Conservation (phyloP, 2,329 filamentous ascomycete genomes). For the Hymenoscyphus salicellus region DNA sequence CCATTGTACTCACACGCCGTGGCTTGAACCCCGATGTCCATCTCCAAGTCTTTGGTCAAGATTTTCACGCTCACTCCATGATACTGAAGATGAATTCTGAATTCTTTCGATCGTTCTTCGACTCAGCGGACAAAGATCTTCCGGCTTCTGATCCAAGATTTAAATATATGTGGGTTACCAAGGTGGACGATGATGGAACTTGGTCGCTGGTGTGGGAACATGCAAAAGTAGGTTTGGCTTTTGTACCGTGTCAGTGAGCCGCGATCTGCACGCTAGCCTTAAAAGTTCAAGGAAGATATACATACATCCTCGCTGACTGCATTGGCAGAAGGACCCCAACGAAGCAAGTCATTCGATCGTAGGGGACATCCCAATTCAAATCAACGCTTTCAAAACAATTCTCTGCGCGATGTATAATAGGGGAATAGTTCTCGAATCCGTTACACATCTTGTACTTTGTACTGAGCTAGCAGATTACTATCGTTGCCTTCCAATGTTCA, state of each 20-base stretch:
- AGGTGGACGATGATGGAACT: conserved; percentile 17
- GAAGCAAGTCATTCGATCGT: background rate
- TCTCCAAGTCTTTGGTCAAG: conserved; percentile 14
- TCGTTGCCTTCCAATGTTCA: conserved; percentile 4
- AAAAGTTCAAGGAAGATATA: background rate
- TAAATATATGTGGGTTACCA: conserved; percentile 16
- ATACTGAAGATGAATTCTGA: conserved; percentile 16
- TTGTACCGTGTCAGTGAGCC: background rate
- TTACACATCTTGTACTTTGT: background rate
- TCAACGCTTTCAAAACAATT: conserved; percentile 3
- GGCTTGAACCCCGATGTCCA: conserved; percentile 16
- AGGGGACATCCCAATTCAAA: background rate
- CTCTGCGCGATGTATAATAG: background rate
- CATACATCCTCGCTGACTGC: background rate
- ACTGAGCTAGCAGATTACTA: conserved; percentile 12
- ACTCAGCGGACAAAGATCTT: conserved; percentile 16
- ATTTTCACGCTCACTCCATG: conserved; percentile 17
- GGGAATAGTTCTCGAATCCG: background rate
- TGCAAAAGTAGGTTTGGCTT: background rate
- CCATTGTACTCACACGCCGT: conserved; percentile 10
- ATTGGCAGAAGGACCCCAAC: background rate
- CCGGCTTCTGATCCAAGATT: background rate
- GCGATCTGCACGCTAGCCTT: background rate
- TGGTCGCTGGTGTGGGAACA: conserved; percentile 4
- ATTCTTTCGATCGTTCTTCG: conserved; percentile 18